Conservation (phyloP, 139 green algal species). For the Tetraselmis chui region DNA sequence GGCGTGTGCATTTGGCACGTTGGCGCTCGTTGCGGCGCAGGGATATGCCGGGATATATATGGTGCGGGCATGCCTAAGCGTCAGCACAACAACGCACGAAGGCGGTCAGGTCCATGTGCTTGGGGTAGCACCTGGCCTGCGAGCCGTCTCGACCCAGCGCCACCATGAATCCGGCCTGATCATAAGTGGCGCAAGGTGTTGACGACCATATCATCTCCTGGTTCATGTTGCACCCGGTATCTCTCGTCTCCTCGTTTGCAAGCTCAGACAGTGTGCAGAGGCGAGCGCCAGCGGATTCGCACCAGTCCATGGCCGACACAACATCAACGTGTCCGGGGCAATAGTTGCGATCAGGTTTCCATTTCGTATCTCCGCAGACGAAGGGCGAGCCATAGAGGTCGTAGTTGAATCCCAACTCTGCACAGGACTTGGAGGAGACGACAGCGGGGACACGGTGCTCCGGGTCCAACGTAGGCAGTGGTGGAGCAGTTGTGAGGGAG, state of each 20-base stretch:
- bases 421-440: neutral
- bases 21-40: too few species aligned
- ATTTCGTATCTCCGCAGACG: neutral
- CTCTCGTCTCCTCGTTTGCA: neutral
- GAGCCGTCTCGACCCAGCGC: neutral
- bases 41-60: too few species aligned
- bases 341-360: neutral
- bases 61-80: neutral
- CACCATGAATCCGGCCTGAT: neutral
- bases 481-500: neutral
- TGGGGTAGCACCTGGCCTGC: neutral
- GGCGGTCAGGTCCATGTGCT: neutral
- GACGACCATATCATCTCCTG: neutral
- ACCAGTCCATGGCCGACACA: neutral
- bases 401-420: neutral
- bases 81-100: neutral
- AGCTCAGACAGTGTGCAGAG: neutral
- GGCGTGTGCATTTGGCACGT: too few species aligned
- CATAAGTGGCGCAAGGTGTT: neutral
- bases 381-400: neutral
- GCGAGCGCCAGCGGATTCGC: neutral
- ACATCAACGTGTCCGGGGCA: neutral
- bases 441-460: too few species aligned
- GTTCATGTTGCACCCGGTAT: neutral
- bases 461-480: neutral